phyloP scores from a whole-genome alignment of 2,329 filamentous ascomycete species.

The Zarea fungicola region DNA sequence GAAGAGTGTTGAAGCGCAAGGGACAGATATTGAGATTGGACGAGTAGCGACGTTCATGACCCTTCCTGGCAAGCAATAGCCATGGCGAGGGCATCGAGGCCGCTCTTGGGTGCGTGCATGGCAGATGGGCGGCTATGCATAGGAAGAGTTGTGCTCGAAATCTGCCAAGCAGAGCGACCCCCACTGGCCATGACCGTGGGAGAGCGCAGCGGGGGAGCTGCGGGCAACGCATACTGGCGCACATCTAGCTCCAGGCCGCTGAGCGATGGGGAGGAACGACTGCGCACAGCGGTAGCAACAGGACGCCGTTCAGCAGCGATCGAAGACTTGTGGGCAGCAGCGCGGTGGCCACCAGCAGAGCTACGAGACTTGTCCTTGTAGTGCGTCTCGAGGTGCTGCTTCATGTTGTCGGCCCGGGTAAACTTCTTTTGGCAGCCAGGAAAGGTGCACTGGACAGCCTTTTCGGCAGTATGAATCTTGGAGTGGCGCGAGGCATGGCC shows the following conservation, averaged over 20 bases:
- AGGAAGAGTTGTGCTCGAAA: conserved; percentile 40
- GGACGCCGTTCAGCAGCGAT: background rate
- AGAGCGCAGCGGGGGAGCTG: conserved; percentile 31
- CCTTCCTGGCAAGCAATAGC: conserved; percentile 49
- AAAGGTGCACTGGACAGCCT: conserved; percentile 64
- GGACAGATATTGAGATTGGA: background rate
- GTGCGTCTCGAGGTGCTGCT: conserved; percentile 76
- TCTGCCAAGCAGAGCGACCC: conserved; percentile 36
- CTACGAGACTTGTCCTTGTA: conserved; percentile 56
- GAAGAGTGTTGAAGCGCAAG: background rate
- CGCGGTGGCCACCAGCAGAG: conserved; percentile 30
- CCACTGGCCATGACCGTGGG: conserved; percentile 22
- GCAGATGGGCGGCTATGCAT: conserved; percentile 40
- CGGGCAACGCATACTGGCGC: conserved; percentile 34
- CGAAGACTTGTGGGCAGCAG: conserved; percentile 26
- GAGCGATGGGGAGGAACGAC: conserved; percentile 22
- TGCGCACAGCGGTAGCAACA: conserved; percentile 18
- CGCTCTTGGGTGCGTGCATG: conserved; percentile 42
- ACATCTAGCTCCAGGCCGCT: conserved; percentile 28
- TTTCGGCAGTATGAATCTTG: conserved; percentile 79
- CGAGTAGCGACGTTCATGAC: conserved; percentile 9
- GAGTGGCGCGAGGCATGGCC: conserved; percentile 81
- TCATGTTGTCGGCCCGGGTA: conserved; percentile 81
- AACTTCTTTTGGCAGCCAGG: conserved; percentile 73
- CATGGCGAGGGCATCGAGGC: conserved; percentile 50